Evolutionary conservation across 2,329 filamentous ascomycete genomes (phyloP).

Genomic region (Raffaelea arxii): DNA sequence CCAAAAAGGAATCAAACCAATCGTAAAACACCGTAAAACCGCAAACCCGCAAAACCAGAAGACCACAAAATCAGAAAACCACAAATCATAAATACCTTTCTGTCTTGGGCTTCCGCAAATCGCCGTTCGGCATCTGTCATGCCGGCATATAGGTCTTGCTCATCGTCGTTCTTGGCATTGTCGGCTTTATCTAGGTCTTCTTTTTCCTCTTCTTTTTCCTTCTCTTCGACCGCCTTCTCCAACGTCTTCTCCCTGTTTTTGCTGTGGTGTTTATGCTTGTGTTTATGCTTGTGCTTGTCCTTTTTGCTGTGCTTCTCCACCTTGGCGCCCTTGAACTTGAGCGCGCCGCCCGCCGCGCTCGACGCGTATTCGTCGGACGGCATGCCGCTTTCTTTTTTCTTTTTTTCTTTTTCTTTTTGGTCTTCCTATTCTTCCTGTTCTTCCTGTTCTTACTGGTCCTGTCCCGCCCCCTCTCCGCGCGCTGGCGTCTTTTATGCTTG

Average conservation of each 20-base stretch:
- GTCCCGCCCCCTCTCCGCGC: too few relatives aligned
- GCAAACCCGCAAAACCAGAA: too few relatives aligned
- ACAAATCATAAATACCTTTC: too few relatives aligned
- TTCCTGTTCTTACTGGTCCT: too few relatives aligned
- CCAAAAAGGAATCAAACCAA: not conserved
- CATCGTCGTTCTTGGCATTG: conserved; percentile 19
- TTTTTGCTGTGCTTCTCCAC: conserved; percentile 57
- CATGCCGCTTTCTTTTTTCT: conserved; percentile 34
- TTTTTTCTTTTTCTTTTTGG: not conserved
- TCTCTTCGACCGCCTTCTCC: conserved; percentile 13
- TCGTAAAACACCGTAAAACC: not conserved
- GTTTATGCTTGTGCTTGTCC: conserved; percentile 38
- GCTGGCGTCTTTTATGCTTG: too few relatives aligned
- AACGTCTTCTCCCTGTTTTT: conserved; percentile 12
- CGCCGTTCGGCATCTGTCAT: conserved; percentile 82
- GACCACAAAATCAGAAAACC: too few relatives aligned
- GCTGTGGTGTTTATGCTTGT: conserved; percentile 6
- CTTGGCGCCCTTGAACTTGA: conserved; percentile 76
- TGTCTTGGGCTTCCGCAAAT: conserved; percentile 71
- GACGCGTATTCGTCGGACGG: conserved; percentile 65
- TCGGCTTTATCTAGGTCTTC: conserved; percentile 11
- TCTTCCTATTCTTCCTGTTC: too few relatives aligned
- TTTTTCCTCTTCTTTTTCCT: conserved; percentile 14
- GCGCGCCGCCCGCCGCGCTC: conserved; percentile 57
- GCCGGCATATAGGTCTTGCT: conserved; percentile 17